A percentile compares a stretch with the other conserved stretches of the same genome.
Evolutionary conservation across 768 basidiomycete genomes (phyloP).

Genomic region (Trametes cingulata): DNA sequence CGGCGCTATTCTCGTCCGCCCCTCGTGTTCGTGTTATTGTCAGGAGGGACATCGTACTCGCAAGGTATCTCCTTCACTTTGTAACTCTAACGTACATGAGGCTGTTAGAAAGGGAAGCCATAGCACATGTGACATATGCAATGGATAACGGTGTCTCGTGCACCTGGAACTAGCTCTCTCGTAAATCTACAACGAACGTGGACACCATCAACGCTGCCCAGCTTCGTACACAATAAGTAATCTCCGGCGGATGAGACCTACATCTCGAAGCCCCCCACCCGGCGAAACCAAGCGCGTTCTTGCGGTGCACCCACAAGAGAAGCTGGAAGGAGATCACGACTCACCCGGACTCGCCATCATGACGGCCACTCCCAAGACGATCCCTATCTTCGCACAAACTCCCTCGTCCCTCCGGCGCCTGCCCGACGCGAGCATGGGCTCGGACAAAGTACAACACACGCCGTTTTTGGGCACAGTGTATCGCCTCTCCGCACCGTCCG

Average conservation of each 20-base stretch:
- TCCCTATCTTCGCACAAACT: neutral
- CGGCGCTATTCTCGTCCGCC: neutral
- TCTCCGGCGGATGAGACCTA: neutral
- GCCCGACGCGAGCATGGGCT: neutral
- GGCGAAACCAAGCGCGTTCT: neutral
- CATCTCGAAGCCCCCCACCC: neutral
- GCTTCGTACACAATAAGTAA: too few relatives aligned
- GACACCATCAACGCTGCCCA: too few relatives aligned
- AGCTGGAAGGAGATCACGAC: neutral
- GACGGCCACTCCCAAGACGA: neutral
- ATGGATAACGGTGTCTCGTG: neutral
- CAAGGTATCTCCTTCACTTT: neutral
- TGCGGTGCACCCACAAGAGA: neutral
- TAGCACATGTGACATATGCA: neutral
- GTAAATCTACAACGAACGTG: too few relatives aligned
- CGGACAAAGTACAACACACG: neutral
- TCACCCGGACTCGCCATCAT: neutral
- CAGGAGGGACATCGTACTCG: neutral
- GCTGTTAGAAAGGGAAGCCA: neutral
- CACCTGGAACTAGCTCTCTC: neutral
- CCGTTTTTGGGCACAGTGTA: conserved; percentile 9
- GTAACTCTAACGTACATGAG: conserved; percentile 1
- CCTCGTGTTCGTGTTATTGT: neutral
- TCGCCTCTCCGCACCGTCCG: conserved; percentile 4
- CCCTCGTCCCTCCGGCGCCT: neutral